phyloP scores from a whole-genome alignment of 2,329 filamentous ascomycete genomes.

The Cytospora leucostoma region DNA sequence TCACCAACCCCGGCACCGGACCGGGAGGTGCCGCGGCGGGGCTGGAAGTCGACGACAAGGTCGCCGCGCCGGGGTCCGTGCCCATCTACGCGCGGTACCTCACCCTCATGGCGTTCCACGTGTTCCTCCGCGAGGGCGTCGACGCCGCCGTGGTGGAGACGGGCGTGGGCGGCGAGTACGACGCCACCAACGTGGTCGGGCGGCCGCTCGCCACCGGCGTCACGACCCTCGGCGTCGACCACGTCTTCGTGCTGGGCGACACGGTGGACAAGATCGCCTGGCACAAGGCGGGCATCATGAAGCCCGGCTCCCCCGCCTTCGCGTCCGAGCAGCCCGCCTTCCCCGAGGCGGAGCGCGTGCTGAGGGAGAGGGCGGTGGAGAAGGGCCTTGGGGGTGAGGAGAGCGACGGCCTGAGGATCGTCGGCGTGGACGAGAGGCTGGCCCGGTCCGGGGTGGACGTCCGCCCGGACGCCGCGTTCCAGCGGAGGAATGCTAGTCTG shows the following conservation, averaged over 20 bases:
- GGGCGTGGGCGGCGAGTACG: slow-evolving; percentile 67
- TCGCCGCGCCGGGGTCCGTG: slow-evolving; percentile 37
- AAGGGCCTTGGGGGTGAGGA: slow-evolving; percentile 42
- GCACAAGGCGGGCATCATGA: slow-evolving; percentile 75
- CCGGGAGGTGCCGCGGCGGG: slow-evolving; percentile 34
- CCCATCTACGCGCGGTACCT: slow-evolving; percentile 60
- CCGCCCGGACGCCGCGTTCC: slow-evolving; percentile 56
- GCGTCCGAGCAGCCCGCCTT: slow-evolving; percentile 52
- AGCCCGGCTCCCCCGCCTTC: slow-evolving; percentile 58
- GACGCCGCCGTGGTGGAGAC: slow-evolving; percentile 67
- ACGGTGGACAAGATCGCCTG: slow-evolving; percentile 69
- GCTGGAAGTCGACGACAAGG: slow-evolving; percentile 37
- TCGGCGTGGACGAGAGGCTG: slow-evolving; percentile 51
- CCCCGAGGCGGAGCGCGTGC: slow-evolving; percentile 49
- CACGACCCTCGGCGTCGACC: slow-evolving; percentile 69
- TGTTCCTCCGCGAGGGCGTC: slow-evolving; percentile 64
- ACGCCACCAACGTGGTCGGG: slow-evolving; percentile 68
- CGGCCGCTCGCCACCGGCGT: slow-evolving; percentile 61
- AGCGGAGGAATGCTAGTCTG: slow-evolving; percentile 57
- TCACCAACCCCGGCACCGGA: slow-evolving; percentile 38
- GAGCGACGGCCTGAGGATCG: slow-evolving; percentile 43
- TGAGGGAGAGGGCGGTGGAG: slow-evolving; percentile 58
- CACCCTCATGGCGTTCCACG: slow-evolving; percentile 67
- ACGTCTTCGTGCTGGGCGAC: slow-evolving; percentile 62
- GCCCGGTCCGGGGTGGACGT: slow-evolving; percentile 38